phyloP scores from a whole-genome alignment of 1,284 basidiomycete genomes.

The Cryptococcus sp. region DNA sequence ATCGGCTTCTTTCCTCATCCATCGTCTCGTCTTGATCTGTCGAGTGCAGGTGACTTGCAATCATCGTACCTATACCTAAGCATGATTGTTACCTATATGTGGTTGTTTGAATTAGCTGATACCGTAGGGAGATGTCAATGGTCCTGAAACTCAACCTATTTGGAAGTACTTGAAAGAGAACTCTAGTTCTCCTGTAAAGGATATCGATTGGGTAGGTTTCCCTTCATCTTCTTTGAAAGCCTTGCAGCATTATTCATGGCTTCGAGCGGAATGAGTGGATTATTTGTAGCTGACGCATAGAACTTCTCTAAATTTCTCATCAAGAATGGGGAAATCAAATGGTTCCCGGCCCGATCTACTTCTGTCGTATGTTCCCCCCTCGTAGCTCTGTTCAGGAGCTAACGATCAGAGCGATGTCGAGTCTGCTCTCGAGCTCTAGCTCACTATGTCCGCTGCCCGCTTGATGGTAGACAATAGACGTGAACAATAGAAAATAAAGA shows the following conservation, averaged over 20 bases:
- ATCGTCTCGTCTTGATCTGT: background rate
- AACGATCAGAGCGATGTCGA: slow-evolving; percentile 31
- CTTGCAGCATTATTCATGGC: no score
- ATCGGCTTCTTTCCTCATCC: background rate
- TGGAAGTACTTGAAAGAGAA: slow-evolving; percentile 51
- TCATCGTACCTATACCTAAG: no score
- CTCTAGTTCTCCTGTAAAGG: slow-evolving; percentile 40
- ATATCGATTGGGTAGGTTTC: slow-evolving; percentile 44
- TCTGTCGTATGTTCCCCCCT: slow-evolving; percentile 46
- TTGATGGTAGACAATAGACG: no score
- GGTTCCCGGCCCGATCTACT: slow-evolving; percentile 50
- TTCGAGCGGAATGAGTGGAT: background rate
- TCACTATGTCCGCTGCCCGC: no score
- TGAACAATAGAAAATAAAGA: no score
- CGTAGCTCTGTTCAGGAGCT: background rate
- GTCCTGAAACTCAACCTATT: slow-evolving; percentile 50
- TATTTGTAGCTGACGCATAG: slow-evolving; percentile 21
- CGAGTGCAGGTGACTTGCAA: background rate
- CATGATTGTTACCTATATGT: no score
- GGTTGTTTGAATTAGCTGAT: no score
- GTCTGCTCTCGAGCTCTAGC: slow-evolving; percentile 16
- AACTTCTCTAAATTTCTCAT: slow-evolving; percentile 53
- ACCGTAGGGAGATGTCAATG: slow-evolving; percentile 51
- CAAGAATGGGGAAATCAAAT: slow-evolving; percentile 51
- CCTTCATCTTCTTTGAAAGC: background rate